phyloP scores from a whole-genome alignment of 2,329 filamentous ascomycete species.

The Curvularia verruculosa region DNA sequence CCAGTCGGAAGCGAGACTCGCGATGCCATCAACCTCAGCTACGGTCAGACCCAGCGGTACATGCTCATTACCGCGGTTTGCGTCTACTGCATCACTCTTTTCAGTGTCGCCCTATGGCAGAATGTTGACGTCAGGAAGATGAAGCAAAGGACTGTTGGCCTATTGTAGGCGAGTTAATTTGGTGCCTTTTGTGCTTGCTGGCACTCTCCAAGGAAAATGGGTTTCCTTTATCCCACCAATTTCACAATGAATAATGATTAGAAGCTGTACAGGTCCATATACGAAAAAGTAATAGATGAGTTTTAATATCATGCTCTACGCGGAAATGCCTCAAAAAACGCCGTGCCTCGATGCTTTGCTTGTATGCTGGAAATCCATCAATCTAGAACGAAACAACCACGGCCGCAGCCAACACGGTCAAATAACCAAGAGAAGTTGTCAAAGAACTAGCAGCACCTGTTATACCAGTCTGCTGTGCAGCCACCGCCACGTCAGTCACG shows the following conservation, averaged over 20 bases:
- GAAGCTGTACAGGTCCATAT: background rate
- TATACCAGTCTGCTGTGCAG: conserved; percentile 14
- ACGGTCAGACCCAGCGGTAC: conserved; percentile 45
- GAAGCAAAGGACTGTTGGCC: conserved; percentile 43
- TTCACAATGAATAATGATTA: background rate
- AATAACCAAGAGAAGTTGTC: conserved; percentile 4
- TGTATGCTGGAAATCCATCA: background rate
- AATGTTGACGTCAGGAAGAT: conserved; percentile 40
- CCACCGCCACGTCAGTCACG: conserved; percentile 16
- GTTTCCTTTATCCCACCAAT: background rate
- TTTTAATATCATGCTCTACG: background rate
- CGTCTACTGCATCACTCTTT: conserved; percentile 33
- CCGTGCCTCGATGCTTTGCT: background rate
- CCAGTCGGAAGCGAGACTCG: conserved; percentile 58
- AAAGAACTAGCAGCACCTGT: conserved; percentile 8
- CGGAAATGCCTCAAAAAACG: background rate
- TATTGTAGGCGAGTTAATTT: conserved; percentile 26
- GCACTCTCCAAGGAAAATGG: background rate
- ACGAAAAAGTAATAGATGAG: background rate
- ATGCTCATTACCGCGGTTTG: conserved; percentile 47
- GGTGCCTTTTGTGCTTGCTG: background rate
- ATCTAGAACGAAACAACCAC: background rate
- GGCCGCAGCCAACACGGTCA: conserved; percentile 1
- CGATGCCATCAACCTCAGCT: conserved; percentile 48
- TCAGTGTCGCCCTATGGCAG: conserved; percentile 38